Evolutionary conservation across 371 early-diverging fungal species (phyloP), one percentile per base, ranked within the genome.

Genomic region (Apophysomyces trapeziformis): DNA sequence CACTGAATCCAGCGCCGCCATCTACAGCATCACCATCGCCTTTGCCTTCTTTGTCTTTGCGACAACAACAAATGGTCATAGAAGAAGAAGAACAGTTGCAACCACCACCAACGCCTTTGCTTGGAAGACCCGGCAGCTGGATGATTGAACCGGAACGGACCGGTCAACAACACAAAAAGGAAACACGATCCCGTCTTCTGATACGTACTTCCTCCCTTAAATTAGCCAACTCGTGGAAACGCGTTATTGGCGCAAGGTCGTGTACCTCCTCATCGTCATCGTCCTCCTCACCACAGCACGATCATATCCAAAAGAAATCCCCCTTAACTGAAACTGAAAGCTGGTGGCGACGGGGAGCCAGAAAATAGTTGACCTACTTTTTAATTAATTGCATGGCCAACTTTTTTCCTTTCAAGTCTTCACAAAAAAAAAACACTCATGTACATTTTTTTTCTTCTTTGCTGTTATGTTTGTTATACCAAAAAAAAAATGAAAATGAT

Each of bases 181-280:
- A 50, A 50, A n/a, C n/a, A n/a, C n/a, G 54, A 50, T 50, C 54
- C 21, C 16, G 21, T 21, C 21, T 50, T 1, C 5, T 50, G 21
- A 9, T 50, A 21, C 54, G 54, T 21, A 50, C 54, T 4, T 50
- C 54, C 21, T 50, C 54, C 11, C 21, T 50, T 9, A 16, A 21
- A 50, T 21, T 50, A 11, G 54, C 54, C 54, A 50, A 50, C 21
- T 50, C 54, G 21, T 50, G 54, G 54, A 50, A 50, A 50, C 54
- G 54, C 11, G 21, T 50, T 7, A 9, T 50, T 50, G 47, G 47
- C 47, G n/a, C 54, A n/a, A 50, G 21, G 21, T 21, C 5, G 5
- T 26, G 32, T 26, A 26, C 32, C 32, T 26, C 32, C 32, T 26
- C 32, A 2, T 26, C 32, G 2, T 26, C 32, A 26, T 26, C 2